These are phyloP conservation scores for Fennellomyces sp. DNA, from an alignment of 371 early-diverging fungal species.

Conservation along the genomic window DNA sequence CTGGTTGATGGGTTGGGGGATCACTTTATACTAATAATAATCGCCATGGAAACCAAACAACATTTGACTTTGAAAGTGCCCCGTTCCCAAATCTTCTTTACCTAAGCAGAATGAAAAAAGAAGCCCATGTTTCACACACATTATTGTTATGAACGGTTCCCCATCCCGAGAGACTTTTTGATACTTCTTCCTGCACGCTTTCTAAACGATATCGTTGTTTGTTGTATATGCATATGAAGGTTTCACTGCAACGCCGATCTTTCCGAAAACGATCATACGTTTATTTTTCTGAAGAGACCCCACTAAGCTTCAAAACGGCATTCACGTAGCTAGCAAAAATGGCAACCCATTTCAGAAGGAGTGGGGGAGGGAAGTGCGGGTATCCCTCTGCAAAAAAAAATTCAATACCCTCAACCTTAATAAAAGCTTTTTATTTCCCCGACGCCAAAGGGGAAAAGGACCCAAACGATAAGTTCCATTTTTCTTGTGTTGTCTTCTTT, in stretches of 20 bases:
- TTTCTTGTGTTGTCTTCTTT: not conserved
- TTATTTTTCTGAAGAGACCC: not conserved
- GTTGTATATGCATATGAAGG: not conserved
- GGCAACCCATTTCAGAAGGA: too few species aligned
- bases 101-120: slow-evolving; percentile 2
- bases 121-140: not conserved
- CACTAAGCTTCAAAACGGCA: too few species aligned
- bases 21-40: not conserved
- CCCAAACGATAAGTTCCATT: not conserved
- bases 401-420: not conserved
- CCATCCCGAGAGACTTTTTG: not conserved
- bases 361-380: too few species aligned
- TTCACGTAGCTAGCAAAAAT: too few species aligned
- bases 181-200: not conserved
- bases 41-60: not conserved
- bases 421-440: not conserved
- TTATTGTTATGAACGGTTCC: not conserved
- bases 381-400: too few species aligned
- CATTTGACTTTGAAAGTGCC: not conserved
- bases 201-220: not conserved
- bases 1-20: too few species aligned
- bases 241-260: not conserved
- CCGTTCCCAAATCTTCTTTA: not conserved
- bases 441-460: not conserved
- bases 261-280: slow-evolving; percentile 6